Evolutionary conservation across 148 eudicot genomes (phyloP).

Genomic region (Heliamphora exappendiculata): DNA sequence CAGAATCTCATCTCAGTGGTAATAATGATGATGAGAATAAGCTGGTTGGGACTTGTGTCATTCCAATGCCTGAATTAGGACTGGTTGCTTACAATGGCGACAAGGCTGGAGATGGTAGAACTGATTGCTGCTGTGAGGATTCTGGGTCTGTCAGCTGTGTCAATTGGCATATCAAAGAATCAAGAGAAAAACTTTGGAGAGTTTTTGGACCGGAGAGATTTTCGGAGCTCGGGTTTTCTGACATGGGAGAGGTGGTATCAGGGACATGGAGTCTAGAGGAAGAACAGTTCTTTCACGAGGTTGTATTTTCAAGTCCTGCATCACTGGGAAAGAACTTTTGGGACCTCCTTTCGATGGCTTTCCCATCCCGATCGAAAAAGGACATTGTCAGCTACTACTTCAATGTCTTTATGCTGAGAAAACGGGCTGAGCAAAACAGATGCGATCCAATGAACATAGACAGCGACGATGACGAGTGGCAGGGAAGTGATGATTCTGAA

Average conservation of each 20-base stretch:
- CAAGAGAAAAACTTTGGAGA: constrained; percentile 41
- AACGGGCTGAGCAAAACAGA: constrained; percentile 59
- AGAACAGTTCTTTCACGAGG: constrained; percentile 46
- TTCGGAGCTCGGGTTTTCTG: constrained; percentile 46
- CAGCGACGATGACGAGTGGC: constrained; percentile 74
- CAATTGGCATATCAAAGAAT: constrained; percentile 44
- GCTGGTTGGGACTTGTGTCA: constrained; percentile 35
- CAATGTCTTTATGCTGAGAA: constrained; percentile 60
- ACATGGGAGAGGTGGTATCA: constrained; percentile 69
- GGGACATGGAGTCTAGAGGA: constrained; percentile 61
- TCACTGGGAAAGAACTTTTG: constrained; percentile 51
- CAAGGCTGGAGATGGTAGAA: constrained; percentile 40
- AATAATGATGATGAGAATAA: constrained; percentile 1
- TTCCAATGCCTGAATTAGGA: constrained; percentile 26
- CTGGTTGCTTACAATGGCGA: constrained; percentile 5
- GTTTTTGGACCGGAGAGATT: constrained; percentile 39
- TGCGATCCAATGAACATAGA: constrained; percentile 39
- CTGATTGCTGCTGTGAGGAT: constrained; percentile 48
- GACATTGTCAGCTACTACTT: constrained; percentile 71
- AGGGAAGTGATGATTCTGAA: constrained; percentile 32
- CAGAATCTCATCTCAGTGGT: neutral
- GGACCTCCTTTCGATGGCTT: constrained; percentile 41
- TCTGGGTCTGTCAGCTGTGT: constrained; percentile 51
- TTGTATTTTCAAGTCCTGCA: constrained; percentile 45
- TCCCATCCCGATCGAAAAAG: constrained; percentile 47